Evolutionary conservation across 352 stramenopile genomes (phyloP), one percentile per base, ranked within the genome.

Genomic region (Globisporangium barbulae): DNA sequence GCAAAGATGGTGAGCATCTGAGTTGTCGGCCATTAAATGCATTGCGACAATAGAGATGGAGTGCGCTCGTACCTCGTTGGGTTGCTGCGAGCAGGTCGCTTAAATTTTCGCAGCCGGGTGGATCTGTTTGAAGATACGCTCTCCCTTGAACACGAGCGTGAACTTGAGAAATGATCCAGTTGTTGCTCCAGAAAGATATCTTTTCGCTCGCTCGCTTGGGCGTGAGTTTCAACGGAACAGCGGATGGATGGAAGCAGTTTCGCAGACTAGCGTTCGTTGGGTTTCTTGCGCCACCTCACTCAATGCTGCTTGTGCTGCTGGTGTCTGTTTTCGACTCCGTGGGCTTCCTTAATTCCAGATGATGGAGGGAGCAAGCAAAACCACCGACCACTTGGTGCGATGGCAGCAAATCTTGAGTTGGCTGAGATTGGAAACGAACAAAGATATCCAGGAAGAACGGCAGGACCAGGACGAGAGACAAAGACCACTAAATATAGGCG

Each of bases 81-180:
- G 39, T 22, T 55, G 49, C 22, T 37, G 49, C 15, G 41, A 19
- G 41, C 41, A 35, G 31, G 12, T 25, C 12, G 28, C 19, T 8
- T 28, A 5, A 54, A n/a, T 13, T 6, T 39, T 33, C 5, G 15
- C 25, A 39, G 25, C 49, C n/a, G n/a, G n/a, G n/a, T 30, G 49
- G 47, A 35, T 53, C 42, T 33, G 22, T 7, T 54, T 9, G 50
- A 56, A 48, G 53, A 59, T 59, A 59, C 53, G 53, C 35, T 53
- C 17, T 47, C 30, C 35, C 39, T 63, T 54, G 28, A 63, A 25
- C 56, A 15, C 15, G 17, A 52, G 56, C 49, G 64, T 58, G 52
- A 78, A 78, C 54, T 81, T 81, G 65, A 78, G 67, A 78, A 82
- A 67, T 82, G 72, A 77, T 62, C 58, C 47, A 25, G 5, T 53